Conservation (phyloP, 169 alveolate genomes). For the Prorocentrum cordatum region DNA sequence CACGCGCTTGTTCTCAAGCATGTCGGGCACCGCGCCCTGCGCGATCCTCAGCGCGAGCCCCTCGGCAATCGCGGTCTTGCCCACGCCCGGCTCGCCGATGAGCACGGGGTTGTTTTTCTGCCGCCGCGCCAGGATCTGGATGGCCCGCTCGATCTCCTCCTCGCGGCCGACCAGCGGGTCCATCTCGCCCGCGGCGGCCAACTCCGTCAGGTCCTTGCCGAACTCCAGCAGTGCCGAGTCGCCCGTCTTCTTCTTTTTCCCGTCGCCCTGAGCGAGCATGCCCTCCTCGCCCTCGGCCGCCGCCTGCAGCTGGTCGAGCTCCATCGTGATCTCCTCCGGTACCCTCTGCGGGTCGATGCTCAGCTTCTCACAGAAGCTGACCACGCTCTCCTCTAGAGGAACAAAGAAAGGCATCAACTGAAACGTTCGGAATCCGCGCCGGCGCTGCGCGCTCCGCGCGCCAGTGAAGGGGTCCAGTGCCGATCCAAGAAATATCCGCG, state of each 20-base stretch:
- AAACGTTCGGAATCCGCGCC: too few species aligned
- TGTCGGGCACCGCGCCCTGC: conserved; percentile 72
- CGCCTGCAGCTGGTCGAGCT: too few species aligned
- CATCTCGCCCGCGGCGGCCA: conserved; percentile 81
- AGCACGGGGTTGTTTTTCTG: conserved; percentile 81
- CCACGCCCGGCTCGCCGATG: conserved; percentile 86
- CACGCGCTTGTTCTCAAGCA: conserved; percentile 61
- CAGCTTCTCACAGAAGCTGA: conserved; percentile 50
- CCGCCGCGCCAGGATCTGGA: conserved; percentile 80
- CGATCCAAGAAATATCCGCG: too few species aligned
- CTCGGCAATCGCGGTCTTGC: conserved; percentile 85
- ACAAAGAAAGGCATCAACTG: too few species aligned
- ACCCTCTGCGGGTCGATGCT: conserved; percentile 28
- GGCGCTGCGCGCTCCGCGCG: too few species aligned
- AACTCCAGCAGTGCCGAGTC: too few species aligned
- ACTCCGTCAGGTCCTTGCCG: conserved; percentile 68
- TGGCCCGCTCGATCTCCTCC: conserved; percentile 80
- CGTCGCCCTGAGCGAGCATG: too few species aligned
- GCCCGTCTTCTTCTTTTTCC: too few species aligned
- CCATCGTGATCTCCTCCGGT: conserved; percentile 55
- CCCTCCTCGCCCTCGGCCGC: too few species aligned
- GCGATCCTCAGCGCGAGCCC: conserved; percentile 76
- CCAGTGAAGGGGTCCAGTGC: too few species aligned
- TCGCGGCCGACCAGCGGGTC: conserved; percentile 85
- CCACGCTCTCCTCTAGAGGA: too few species aligned